Base-by-base conservation (phyloP, 2,329 filamentous ascomycete species). In the Aspergillus versicolor region DNA sequence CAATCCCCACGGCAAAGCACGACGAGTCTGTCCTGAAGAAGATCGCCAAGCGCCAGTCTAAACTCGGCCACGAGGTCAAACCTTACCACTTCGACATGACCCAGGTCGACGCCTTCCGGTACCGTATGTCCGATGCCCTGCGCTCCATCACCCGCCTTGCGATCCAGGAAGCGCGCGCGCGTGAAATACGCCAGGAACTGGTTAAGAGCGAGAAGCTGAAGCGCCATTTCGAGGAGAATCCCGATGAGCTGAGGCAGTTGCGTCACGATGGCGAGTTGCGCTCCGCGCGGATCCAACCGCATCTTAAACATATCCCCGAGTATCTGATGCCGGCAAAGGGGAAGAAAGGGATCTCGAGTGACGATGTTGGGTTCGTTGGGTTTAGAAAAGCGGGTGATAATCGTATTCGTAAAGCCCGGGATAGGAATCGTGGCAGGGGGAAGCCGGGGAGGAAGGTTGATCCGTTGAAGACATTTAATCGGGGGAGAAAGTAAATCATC, bases 161-260 rank as follows among this genome's bases (percentile, higher is more conserved):
- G 0, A 86, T 99, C 44, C 89, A 93, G 62, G 92, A 97, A 78
- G 93, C 94, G 3, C 85, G 94, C 49, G 90, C 91, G 9, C 85
- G 90, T 58, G 93, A 99, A 75, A 82, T 99, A 56, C 85, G 91
- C 53, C 87, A 93, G 72, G 94, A 97, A 73, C 81, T 99, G 12
- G 81, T 97, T 66, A 95, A 96, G 78, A 93, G 89, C 63, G 93
- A 97, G 70, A 97, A 96, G 76, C 79, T 99, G 54, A 92, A 94
- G 75, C 84, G 92, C 51, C 91, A 97, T 79, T 99, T 97, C 69
- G 94, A 97, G 71, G 94, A 99, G 75, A 97, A 99, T 72, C 94
- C 94, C 0, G 86, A 88, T 32, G 93, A 97, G 70, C 78, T 97
- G 62, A 85, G 86, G 38, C 91, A 96, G 71, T 80, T 97, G 63